Evolutionary conservation across 352 stramenopile species (phyloP), one percentile per base, ranked within the genome.

Genomic region (Phytophthora idaei): DNA sequence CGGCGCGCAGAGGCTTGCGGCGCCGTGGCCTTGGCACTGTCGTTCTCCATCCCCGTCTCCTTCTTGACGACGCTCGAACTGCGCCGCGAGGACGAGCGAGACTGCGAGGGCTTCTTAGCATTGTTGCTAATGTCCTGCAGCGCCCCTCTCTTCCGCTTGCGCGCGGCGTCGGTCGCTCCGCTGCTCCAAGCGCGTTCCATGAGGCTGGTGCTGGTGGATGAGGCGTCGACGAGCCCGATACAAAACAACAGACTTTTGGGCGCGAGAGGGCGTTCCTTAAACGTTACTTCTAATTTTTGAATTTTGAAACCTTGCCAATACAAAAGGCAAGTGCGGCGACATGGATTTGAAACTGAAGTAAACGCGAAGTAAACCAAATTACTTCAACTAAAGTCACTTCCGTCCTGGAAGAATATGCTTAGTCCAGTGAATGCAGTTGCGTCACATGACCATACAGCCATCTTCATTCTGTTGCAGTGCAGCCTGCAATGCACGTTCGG

Each of bases 121-220:
- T 68, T 90, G 64, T 94, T 94, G 64, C 83, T 93, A 69, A 94
- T 94, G 59, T 94, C 85, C 69, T 92, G 81, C 36, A 94, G 70
- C 9, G 87, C 78, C 31, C 82, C 87, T 31, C 87, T 83, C 75
- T 93, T 92, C 49, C 87, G 76, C 72, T 93, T 94, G 70, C 82
- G 84, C 27, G 73, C 64, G 54, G 85, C 72, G 63, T 67, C 65
- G 51, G 41, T 54, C 27, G 32, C 47, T 55, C 47, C 49, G 63
- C 46, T 60, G 37, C 47, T 60, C 44, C 61, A 37, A 41, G 56
- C 60, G 48, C 67, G 65, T 31, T 71, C 64, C 65, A 76, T 70
- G 36, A 34, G 49, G 39, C 6, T 53, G 39, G 21, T 64, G 41
- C 8, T 49, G 47, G 5, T 47, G 45, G 47, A 48, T 50, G 28